Conservation (phyloP, 73 alveolate species). For the Paramecium pentaurelia region DNA sequence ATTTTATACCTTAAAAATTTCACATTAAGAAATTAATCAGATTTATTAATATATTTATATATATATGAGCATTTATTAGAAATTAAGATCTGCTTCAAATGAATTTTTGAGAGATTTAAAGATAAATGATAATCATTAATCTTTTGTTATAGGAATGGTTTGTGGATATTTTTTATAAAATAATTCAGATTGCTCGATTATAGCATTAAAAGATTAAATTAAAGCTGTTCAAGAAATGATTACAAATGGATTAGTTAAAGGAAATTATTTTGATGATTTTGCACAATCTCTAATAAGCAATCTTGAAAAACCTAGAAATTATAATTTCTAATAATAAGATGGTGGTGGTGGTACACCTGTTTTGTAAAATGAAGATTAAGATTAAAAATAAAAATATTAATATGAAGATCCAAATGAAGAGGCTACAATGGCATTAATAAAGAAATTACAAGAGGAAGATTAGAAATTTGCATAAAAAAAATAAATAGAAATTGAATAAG, state of each 20-base stretch:
- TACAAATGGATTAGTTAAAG: not conserved
- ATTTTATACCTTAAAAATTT: not conserved
- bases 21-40: not conserved
- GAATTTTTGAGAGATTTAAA: not conserved
- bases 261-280: not conserved
- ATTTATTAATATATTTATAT: not conserved
- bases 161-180: not conserved
- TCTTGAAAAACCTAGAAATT: not conserved
- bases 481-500: constrained; percentile 12
- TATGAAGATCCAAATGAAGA: not conserved
- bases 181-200: not conserved
- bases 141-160: not conserved
- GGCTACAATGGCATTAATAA: constrained; percentile 40
- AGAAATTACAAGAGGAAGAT: constrained; percentile 18
- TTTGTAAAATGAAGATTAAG: not conserved
- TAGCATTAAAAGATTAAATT: not conserved
- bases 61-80: not conserved
- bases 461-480: not conserved
- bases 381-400: not conserved
- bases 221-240: not conserved
- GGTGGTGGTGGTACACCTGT: not conserved
- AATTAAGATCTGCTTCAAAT: not conserved
- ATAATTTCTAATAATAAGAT: not conserved
- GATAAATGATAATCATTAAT: not conserved
- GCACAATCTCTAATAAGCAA: not conserved